Conservation (phyloP, 1,284 basidiomycete genomes). For the Ustilago nuda region DNA sequence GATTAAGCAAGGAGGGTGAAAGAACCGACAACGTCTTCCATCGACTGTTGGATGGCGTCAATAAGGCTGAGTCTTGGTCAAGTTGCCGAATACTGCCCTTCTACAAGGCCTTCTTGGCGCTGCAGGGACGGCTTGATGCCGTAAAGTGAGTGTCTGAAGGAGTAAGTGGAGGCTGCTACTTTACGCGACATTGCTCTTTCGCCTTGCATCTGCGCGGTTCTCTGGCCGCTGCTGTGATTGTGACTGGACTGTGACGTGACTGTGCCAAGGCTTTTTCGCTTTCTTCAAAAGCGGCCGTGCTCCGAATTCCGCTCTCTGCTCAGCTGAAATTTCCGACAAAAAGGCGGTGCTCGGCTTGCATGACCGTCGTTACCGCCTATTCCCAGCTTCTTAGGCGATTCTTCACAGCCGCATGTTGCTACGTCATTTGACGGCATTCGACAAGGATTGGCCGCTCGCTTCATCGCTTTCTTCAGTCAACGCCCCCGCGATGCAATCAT, state of each 20-base stretch:
- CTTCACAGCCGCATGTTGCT: slow-evolving; percentile 1
- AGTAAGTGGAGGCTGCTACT: slow-evolving; percentile 19
- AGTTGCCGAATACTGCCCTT: neutral
- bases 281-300: neutral
- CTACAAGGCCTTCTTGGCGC: slow-evolving; percentile 21
- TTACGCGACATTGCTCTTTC: neutral
- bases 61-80: neutral
- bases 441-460: neutral
- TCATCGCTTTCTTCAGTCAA: neutral
- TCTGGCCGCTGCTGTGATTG: neutral
- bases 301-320: neutral
- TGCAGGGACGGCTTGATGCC: slow-evolving; percentile 26
- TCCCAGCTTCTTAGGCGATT: neutral
- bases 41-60: neutral
- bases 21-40: neutral
- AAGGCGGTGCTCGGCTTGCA: slow-evolving; percentile 15
- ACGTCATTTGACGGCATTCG: slow-evolving; percentile 11
- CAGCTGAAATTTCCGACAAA: slow-evolving; percentile 2
- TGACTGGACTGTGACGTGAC: neutral
- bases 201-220: neutral
- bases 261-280: slow-evolving; percentile 2
- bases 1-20: neutral
- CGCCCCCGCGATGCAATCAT: neutral
- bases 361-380: neutral
- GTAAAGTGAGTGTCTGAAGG: neutral